Conservation (phyloP, 169 alveolate species). For the Plasmodium sp. region DNA sequence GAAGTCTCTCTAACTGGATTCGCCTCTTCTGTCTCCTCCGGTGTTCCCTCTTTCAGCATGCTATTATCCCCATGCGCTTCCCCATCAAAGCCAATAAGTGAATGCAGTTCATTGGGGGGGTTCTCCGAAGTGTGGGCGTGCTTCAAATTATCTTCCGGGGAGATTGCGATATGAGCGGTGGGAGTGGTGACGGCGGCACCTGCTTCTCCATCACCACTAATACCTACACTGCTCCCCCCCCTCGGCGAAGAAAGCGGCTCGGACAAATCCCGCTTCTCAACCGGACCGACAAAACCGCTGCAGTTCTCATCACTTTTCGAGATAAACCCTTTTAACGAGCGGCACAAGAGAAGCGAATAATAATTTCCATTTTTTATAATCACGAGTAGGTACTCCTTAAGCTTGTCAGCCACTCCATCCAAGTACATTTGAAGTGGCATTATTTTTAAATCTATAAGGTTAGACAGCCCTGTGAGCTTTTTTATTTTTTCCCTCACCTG, state of each 20-base stretch:
- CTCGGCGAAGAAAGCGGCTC: neutral
- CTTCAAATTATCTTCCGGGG: neutral
- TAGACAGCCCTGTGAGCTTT: neutral
- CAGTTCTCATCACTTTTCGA: conserved; percentile 1
- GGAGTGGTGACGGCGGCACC: neutral
- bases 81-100: neutral
- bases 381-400: neutral
- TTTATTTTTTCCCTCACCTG: neutral
- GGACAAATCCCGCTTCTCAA: neutral
- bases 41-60: neutral
- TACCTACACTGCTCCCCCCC: neutral
- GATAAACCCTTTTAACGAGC: neutral
- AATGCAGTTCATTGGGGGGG: neutral
- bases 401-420: neutral
- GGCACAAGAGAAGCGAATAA: neutral
- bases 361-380: neutral
- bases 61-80: neutral
- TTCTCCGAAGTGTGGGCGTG: neutral
- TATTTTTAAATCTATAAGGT: conserved; percentile 12
- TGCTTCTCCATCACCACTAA: neutral
- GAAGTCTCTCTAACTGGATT: neutral
- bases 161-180: neutral
- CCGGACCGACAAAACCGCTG: neutral
- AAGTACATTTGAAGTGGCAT: neutral
- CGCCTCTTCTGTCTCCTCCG: neutral